These are phyloP conservation scores for Carnegiea gigantea DNA, from an alignment of 179 eudicot genomes.

Conservation along the genomic window DNA sequence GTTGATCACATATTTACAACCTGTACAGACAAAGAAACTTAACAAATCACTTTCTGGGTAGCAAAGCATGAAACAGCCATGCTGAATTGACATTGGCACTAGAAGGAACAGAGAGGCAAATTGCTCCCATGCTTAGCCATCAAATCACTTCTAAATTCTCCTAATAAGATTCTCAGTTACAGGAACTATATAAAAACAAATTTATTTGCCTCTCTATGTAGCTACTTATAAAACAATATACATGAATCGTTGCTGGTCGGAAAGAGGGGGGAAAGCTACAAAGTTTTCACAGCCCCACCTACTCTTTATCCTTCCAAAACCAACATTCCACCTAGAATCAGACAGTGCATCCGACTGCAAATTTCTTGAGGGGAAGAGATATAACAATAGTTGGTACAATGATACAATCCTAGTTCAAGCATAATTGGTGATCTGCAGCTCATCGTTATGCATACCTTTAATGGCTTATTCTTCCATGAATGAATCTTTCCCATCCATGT, in stretches of 20 bases:
- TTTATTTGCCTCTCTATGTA: neutral
- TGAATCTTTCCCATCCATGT: conserved; percentile 67
- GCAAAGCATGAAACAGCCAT: too few relatives aligned
- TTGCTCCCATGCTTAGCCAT: neutral
- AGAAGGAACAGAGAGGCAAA: too few relatives aligned
- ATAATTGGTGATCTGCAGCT: neutral
- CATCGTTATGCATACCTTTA: conserved; percentile 42
- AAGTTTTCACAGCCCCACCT: neutral
- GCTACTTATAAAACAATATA: neutral
- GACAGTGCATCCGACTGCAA: neutral
- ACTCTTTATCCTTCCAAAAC: neutral
- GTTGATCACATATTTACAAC: too few relatives aligned
- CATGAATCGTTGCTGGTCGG: too few relatives aligned
- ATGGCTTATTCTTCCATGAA: conserved; percentile 37
- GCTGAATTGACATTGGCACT: too few relatives aligned
- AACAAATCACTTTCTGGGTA: too few relatives aligned
- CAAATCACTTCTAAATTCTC: neutral
- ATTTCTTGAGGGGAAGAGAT: neutral
- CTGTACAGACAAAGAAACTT: too few relatives aligned
- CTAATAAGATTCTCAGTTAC: neutral
- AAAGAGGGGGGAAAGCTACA: neutral
- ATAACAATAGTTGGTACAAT: neutral
- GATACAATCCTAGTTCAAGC: neutral
- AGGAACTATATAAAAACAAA: neutral
- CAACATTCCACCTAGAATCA: neutral